phyloP scores from a whole-genome alignment of 495 filamentous ascomycete species.

The Aspergillus funiculosus region DNA sequence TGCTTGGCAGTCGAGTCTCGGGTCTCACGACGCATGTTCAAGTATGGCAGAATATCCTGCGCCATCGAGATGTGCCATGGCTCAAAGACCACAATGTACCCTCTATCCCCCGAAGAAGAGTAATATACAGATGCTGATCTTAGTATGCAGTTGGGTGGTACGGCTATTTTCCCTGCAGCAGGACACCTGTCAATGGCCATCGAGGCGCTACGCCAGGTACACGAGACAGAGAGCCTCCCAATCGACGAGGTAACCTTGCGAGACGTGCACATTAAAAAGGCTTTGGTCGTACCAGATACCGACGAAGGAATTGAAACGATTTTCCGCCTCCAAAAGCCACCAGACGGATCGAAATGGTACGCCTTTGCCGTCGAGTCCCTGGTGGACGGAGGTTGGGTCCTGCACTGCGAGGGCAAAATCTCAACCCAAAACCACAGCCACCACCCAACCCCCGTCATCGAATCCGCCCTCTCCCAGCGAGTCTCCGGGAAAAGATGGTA shows the following conservation, averaged over 20 bases:
- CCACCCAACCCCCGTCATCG: no score
- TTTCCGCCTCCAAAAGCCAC: neutral
- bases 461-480: no score
- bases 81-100: slow-evolving; percentile 19
- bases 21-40: neutral
- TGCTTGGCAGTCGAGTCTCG: neutral
- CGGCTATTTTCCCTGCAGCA: slow-evolving; percentile 46
- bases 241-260: neutral
- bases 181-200: slow-evolving; percentile 52
- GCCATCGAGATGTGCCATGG: slow-evolving; percentile 12
- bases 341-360: neutral
- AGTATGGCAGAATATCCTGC: slow-evolving; percentile 2
- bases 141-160: slow-evolving; percentile 15
- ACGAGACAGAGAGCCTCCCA: neutral
- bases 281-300: neutral
- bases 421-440: no score
- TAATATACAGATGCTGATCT: no score
- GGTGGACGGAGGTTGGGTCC: no score
- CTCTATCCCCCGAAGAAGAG: no score
- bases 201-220: slow-evolving; percentile 30
- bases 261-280: neutral
- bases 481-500: no score
- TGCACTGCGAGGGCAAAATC: no score
- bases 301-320: neutral
- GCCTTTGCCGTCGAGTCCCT: neutral